Base-by-base conservation (phyloP, 495 filamentous ascomycete species). In the Daldinia decipiens region DNA sequence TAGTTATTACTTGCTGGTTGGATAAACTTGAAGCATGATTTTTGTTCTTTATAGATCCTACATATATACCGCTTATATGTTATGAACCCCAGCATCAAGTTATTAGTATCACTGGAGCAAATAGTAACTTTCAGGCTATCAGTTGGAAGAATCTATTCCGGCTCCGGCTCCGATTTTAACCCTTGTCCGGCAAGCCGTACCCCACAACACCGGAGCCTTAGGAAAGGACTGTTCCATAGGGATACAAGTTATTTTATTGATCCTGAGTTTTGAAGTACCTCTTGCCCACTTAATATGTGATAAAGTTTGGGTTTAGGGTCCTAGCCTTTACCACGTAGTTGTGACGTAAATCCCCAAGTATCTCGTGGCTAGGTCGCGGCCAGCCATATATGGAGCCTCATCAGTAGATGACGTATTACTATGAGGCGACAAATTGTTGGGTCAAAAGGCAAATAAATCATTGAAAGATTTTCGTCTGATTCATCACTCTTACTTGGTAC, bases 331-430 rank as follows among this genome's bases (percentile, higher is more conserved):
- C 24, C 29, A 31, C 40, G 62, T 65, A 58, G 32, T 19, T 17
- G 39, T 65, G 53, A 65, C 53, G 53, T 65, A 53, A 50, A 47
- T 59, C 21, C 11, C 43, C 5, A 26, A 45, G 15, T 34, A 66
- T 53, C 38, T 15, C 31, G 26, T 52, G 12, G n/a, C 24, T 50
- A 58, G 47, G 31, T 66, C n/a, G 45, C 32, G 13, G 13, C 52
- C 39, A 26, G 15, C 29, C 21, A 66, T 53, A 39, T 31, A 60
- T 47, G 45, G 64, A 67, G 56, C 26, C 26, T 53, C 64, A 43
- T 55, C 24, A 7, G 29, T 24, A 2, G 36, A 60, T 67, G 64
- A 67, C 56, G 64, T 67, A 55, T 45, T 60, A 34, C 27, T 31
- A 26, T 43, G 52, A 45, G 3, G 32, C 17, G 26, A 45, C 24